Percentiles rank a stretch among this genome's conserved stretches.
Evolutionary conservation across 768 basidiomycete genomes (phyloP).

Genomic region (Rhizopogon sp.): DNA sequence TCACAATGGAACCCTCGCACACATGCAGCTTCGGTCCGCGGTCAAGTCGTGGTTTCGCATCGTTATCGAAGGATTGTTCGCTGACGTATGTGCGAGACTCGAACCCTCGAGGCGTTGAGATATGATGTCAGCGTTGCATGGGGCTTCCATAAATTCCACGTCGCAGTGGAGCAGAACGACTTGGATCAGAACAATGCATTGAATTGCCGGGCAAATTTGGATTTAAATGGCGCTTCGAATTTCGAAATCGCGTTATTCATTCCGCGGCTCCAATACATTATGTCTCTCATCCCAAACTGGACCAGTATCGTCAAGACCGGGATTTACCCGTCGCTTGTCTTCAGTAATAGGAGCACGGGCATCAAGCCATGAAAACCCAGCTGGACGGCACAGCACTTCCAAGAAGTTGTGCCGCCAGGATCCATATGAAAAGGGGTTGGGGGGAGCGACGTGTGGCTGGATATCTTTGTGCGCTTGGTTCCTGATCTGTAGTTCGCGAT

Average conservation of each 20-base stretch:
- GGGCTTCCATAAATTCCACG: neutral
- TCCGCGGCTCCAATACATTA: slow-evolving; percentile 6
- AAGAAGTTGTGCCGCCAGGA: slow-evolving; percentile 69
- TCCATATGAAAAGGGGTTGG: slow-evolving; percentile 86
- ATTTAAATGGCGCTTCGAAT: neutral
- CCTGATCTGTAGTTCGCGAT: slow-evolving; percentile 53
- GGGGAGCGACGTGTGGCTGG: slow-evolving; percentile 56
- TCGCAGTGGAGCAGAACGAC: neutral
- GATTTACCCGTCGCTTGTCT: slow-evolving; percentile 74
- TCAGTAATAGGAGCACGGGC: slow-evolving; percentile 54
- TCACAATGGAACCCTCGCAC: neutral
- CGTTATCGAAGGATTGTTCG: neutral
- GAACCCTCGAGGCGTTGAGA: neutral
- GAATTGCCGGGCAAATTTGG: neutral
- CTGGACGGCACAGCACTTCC: slow-evolving; percentile 75
- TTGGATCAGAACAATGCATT: neutral
- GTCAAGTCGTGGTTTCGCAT: neutral
- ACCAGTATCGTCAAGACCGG: slow-evolving; percentile 41
- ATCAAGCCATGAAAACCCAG: slow-evolving; percentile 78
- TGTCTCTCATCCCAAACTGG: slow-evolving; percentile 15
- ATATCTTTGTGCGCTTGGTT: slow-evolving; percentile 77
- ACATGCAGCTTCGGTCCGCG: neutral
- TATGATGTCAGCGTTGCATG: neutral
- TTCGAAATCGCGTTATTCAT: neutral
- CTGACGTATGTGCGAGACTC: neutral